Percentiles rank a stretch among this genome's conserved stretches.
phyloP scores from a whole-genome alignment of 306 rosid species.

The Prunus persica region Prunus_persica_NCBIv2 NC_034014.1:29713001-29713500 shows the following conservation, averaged over 20 bases:
- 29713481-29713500: conserved; percentile 91
- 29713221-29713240: conserved; percentile 90
- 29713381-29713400: conserved; percentile 67
- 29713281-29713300: conserved; percentile 91
- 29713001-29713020: conserved; percentile 98
- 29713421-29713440: conserved; percentile 14
- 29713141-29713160: not conserved
- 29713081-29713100: conserved; percentile 89
- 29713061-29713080: conserved; percentile 86
- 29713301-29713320: conserved; percentile 97
- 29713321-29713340: conserved; percentile 73
- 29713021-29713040: conserved; percentile 90
- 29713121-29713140: conserved; percentile 16
- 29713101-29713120: not conserved
- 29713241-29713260: conserved; percentile 97
- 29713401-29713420: conserved; percentile 12
- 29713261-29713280: conserved; percentile 99
- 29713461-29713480: conserved; percentile 27
- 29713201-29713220: conserved; percentile 95
- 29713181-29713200: conserved; percentile 99
- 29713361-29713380: conserved; percentile 89
- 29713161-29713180: conserved; percentile 9
- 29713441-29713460: conserved; percentile 7
- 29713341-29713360: conserved; percentile 72
- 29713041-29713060: conserved; percentile 78